Percentiles rank a stretch among this genome's conserved stretches.
phyloP scores from a whole-genome alignment of 176 grass and related monocot species.

The Triticum monococcum region DNA sequence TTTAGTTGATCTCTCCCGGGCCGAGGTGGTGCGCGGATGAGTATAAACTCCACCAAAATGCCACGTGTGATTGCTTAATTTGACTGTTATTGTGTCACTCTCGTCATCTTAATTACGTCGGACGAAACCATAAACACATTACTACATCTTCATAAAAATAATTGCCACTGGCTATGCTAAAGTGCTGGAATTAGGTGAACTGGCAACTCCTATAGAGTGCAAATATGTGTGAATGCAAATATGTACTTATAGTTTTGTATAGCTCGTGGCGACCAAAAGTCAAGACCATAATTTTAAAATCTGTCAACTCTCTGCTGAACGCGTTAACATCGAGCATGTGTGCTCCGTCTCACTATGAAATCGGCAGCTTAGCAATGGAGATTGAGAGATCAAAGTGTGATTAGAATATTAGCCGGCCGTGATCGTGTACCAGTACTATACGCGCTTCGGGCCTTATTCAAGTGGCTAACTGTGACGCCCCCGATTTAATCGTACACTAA shows the following conservation, averaged over 20 bases:
- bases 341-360: not conserved
- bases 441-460: not conserved
- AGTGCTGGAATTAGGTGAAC: not conserved
- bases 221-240: not conserved
- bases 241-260: not conserved
- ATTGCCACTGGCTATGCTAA: not conserved
- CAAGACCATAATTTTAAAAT: not conserved
- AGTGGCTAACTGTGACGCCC: too few relatives aligned
- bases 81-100: not conserved
- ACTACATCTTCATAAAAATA: not conserved
- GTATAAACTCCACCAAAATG: not conserved
- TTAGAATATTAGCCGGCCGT: not conserved
- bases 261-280: not conserved
- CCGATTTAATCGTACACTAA: too few relatives aligned
- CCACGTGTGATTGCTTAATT: not conserved
- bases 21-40: too few relatives aligned
- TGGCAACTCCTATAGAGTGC: not conserved
- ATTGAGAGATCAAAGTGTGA: not conserved
- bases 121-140: not conserved
- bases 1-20: too few relatives aligned
- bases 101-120: not conserved
- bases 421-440: too few relatives aligned
- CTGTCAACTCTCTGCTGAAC: not conserved
- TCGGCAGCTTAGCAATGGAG: not conserved
- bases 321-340: not conserved